A percentile compares a stretch with the other conserved stretches of the same genome.
phyloP scores from a whole-genome alignment of 2,329 filamentous ascomycete species.

The Colletotrichum australisinense region DNA sequence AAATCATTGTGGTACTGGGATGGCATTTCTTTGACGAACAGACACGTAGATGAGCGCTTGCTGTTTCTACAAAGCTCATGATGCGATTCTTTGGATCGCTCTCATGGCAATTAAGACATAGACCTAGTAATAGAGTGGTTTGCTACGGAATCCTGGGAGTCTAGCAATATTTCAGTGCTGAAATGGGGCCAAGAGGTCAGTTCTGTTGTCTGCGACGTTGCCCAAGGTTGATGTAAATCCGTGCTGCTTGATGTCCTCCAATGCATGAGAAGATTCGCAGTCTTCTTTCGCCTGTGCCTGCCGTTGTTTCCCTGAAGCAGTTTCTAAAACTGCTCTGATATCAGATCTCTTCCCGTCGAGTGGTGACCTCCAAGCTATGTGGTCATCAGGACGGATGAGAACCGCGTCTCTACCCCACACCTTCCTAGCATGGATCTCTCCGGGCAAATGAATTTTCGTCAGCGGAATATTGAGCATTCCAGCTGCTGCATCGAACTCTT shows the following conservation, averaged over 20 bases:
- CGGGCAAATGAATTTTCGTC: neutral
- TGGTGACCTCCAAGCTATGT: neutral
- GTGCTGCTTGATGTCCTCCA: neutral
- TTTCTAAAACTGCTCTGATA: neutral
- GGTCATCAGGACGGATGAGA: neutral
- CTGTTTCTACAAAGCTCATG: neutral
- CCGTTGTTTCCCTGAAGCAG: neutral
- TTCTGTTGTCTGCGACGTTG: neutral
- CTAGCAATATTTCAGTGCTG: neutral
- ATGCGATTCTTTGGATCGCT: neutral
- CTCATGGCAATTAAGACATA: neutral
- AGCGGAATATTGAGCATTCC: neutral
- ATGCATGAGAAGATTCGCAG: neutral
- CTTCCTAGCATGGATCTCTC: neutral
- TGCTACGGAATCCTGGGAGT: neutral
- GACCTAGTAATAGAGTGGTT: neutral
- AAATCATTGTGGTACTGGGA: no score
- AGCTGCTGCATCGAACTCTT: neutral
- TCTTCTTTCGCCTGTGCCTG: neutral
- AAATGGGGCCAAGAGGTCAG: neutral
- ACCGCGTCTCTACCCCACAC: neutral
- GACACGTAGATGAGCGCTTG: no score
- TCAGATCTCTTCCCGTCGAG: neutral
- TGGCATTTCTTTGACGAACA: no score
- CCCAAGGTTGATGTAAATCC: neutral